Conservation (phyloP, 106 monocot genomes). For the Apostasia shenzhenica region DNA sequence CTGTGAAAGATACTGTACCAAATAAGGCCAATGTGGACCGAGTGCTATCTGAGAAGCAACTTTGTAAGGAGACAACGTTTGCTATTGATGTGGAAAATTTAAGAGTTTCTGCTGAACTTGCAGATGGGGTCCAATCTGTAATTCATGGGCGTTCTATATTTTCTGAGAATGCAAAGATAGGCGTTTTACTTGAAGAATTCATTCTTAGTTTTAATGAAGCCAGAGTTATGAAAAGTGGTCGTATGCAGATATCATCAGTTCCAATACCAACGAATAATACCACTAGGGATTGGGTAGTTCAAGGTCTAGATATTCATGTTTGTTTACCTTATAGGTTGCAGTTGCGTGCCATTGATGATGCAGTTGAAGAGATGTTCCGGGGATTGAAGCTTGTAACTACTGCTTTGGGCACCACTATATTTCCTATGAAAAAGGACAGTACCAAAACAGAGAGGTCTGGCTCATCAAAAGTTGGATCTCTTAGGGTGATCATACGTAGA, state of each 20-base stretch:
- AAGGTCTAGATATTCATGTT: slow-evolving; percentile 69
- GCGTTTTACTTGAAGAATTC: slow-evolving; percentile 66
- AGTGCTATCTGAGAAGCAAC: slow-evolving; percentile 29
- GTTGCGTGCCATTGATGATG: slow-evolving; percentile 90
- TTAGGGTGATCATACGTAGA: slow-evolving; percentile 53
- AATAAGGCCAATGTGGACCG: slow-evolving; percentile 16
- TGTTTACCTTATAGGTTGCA: slow-evolving; percentile 76
- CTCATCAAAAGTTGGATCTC: slow-evolving; percentile 50
- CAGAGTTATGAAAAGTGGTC: slow-evolving; percentile 71
- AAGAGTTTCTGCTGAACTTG: slow-evolving; percentile 70
- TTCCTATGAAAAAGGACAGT: slow-evolving; percentile 38
- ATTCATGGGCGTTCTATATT: slow-evolving; percentile 80
- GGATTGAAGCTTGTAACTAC: slow-evolving; percentile 58
- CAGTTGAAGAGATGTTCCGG: slow-evolving; percentile 72
- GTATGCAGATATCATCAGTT: slow-evolving; percentile 75
- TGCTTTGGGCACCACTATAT: slow-evolving; percentile 35
- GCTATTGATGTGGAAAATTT: slow-evolving; percentile 72
- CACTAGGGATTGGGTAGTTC: slow-evolving; percentile 77
- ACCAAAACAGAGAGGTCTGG: slow-evolving; percentile 37
- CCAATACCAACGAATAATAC: slow-evolving; percentile 32
- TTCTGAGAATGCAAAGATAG: slow-evolving; percentile 81
- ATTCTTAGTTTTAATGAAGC: slow-evolving; percentile 64
- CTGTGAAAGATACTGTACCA: slow-evolving; percentile 11
- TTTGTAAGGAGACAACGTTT: slow-evolving; percentile 51
- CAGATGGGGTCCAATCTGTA: slow-evolving; percentile 72